Evolutionary conservation across 805 yeast genomes (phyloP).

Genomic region (Kodamaea leandrae): DNA sequence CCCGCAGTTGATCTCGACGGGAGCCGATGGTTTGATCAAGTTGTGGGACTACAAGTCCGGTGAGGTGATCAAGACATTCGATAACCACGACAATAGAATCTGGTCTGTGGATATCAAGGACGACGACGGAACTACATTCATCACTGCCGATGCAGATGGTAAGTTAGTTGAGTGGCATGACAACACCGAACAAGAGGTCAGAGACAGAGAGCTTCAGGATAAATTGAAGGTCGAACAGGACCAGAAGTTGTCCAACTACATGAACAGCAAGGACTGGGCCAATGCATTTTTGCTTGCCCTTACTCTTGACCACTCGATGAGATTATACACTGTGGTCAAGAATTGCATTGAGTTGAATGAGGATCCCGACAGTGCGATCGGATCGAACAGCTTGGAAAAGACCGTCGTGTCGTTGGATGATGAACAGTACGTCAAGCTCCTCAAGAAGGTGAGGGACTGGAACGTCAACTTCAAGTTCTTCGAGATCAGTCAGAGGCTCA

Average conservation of each 20-base stretch:
- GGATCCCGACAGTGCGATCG: conserved; percentile 51
- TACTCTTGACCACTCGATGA: conserved; percentile 85
- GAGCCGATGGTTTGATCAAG: conserved; percentile 93
- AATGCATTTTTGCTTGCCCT: conserved; percentile 85
- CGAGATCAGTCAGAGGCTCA: conserved; percentile 73
- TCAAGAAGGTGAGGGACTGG: conserved; percentile 89
- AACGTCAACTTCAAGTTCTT: conserved; percentile 83
- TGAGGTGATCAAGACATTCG: conserved; percentile 80
- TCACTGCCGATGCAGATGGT: conserved; percentile 95
- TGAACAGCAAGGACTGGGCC: conserved; percentile 75
- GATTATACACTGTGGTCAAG: conserved; percentile 73
- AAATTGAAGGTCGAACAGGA: conserved; percentile 76
- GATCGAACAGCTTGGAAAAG: conserved; percentile 59
- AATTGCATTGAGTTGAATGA: conserved; percentile 52
- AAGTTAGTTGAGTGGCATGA: conserved; percentile 87
- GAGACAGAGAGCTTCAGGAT: conserved; percentile 48
- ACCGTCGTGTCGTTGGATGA: conserved; percentile 56
- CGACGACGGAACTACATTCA: conserved; percentile 67
- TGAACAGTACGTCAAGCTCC: conserved; percentile 57
- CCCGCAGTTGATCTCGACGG: conserved; percentile 70
- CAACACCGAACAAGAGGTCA: conserved; percentile 70
- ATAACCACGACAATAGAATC: conserved; percentile 87
- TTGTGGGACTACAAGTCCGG: conserved; percentile 78
- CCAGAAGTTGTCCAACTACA: conserved; percentile 76
- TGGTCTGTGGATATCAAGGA: conserved; percentile 78